Base-by-base conservation (phyloP, 345 rosid genomes). In the Eucalyptus melliodora region DNA sequence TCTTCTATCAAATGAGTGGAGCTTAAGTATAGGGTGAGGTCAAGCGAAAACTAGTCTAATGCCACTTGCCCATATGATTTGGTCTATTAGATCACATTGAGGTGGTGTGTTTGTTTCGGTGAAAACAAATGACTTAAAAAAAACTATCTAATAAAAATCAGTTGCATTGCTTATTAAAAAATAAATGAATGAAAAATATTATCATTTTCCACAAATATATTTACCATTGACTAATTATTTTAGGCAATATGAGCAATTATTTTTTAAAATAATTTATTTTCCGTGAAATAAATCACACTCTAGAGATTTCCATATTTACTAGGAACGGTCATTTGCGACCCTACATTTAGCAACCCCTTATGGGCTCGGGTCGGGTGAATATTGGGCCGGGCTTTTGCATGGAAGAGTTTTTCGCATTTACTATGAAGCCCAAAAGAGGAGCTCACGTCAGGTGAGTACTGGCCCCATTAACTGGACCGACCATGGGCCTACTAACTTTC, bases 201-300 rank as follows among this genome's bases (percentile, higher is more conserved):
- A 0, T 60, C 16, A 11, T 27, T 51, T 51, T 51, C 1, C 23
- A 51, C 2, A 51, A 60, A 60, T 30, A 62, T 14, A 62, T 27
- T 62, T 62, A 0, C 8, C 9, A 62, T 30, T 0, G 9, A 62
- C 0, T 30, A 30, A 30, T 62, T 15, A 62, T 14, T 65, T n/a
- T 0, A 65, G 17, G 9, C 0, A 8, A 65, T 14, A 14, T n/a
- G 5, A 62, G 67, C 0, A 60, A 11, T 60, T 11, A 27, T 60
- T 8, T 60, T 27, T 26, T 11, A 6, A 11, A 11, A 26, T 27
- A 11, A 10, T 60, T 5, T 12, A 60, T 65, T 15, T 30, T 65
- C 7, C 1, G 6, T 2, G 37, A n/a, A 65, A 14, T 4, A n/a
- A 30, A 14, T 15, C 37, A 30, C 11, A 30, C 31, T 26, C n/a